Conservation (phyloP, 257 asterid genomes). For the Solanum piurae region DNA sequence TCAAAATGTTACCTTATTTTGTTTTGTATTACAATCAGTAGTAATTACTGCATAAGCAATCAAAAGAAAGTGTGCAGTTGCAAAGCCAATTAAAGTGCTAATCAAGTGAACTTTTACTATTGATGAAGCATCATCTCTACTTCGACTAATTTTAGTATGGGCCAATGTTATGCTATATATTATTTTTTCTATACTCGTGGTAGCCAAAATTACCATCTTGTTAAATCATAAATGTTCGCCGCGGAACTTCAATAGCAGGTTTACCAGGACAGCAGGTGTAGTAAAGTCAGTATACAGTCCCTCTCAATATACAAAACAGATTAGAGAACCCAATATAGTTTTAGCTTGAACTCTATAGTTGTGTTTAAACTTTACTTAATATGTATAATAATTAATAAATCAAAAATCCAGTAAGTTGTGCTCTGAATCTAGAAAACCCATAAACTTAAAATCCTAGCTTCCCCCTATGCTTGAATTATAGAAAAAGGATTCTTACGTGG, state of each 20-base stretch:
- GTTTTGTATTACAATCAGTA: not conserved
- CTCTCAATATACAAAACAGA: not conserved
- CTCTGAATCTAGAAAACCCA: not conserved
- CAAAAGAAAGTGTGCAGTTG: not conserved
- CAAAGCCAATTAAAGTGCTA: not conserved
- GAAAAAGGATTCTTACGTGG: slow-evolving; percentile 33
- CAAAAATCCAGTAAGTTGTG: no score
- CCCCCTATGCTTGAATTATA: not conserved
- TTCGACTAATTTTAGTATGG: not conserved
- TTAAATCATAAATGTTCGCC: not conserved
- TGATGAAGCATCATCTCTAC: not conserved
- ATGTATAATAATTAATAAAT: no score
- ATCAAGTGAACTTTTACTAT: not conserved
- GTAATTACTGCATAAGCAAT: not conserved
- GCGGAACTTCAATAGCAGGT: not conserved
- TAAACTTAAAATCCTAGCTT: not conserved
- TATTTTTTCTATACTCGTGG: not conserved
- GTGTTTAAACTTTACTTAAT: no score
- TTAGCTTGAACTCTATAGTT: no score
- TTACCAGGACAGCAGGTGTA: not conserved
- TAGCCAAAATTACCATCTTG: not conserved
- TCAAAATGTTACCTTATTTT: not conserved
- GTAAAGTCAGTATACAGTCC: not conserved
- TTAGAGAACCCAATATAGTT: not conserved
- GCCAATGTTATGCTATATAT: not conserved